Base-by-base conservation (phyloP, 2,329 filamentous ascomycete genomes). In the Ophiostoma himal-ulmi region DNA sequence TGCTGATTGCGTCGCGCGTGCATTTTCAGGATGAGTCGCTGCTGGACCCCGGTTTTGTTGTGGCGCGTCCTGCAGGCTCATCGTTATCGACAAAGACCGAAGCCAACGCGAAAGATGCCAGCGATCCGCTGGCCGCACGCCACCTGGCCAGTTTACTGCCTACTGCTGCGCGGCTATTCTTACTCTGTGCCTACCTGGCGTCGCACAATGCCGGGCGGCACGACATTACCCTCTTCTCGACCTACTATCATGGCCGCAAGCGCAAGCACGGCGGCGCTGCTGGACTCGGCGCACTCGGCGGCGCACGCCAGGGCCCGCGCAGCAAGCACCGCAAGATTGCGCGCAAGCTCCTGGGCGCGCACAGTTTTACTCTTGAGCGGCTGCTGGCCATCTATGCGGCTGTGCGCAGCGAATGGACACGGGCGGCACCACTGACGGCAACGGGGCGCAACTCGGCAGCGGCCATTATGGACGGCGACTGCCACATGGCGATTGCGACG, bases 161-260 rank as follows among this genome's bases (percentile, higher is more conserved):
- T 0, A 89, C 89, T 69, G 91, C 89, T 68, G 89, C 91, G 1
- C 89, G 91, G 57, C 85, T 91, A 69, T 84, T 94, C 37, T 85
- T 95, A 13, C 83, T 93, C 36, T 88, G 91, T 48, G 89, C 91
- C 3, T 95, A 95, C 79, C 86, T 95, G 3, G 90, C 92, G 68
- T 93, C 91, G 1, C 92, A 92, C 83, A 95, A 94, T 77, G 86
- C 90, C 17, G 81, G 90, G 1, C 85, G 88, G n/a, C 87, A 91
- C 76, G 92, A 95, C 78, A 81, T 87, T 5, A 83, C 87, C 1
- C 87, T 92, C 76, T 95, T 95, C 82, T 92, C 91, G 74, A 92
- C 91, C 14, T 85, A 87, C 76, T 85, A 89, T 70, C 79, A 88
- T 78, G 82, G 83, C 75, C 78, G 82, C 67, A 80, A 82, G 36